Base-by-base conservation (phyloP, 352 stramenopile species). In the Blastocystis sp. region DNA sequence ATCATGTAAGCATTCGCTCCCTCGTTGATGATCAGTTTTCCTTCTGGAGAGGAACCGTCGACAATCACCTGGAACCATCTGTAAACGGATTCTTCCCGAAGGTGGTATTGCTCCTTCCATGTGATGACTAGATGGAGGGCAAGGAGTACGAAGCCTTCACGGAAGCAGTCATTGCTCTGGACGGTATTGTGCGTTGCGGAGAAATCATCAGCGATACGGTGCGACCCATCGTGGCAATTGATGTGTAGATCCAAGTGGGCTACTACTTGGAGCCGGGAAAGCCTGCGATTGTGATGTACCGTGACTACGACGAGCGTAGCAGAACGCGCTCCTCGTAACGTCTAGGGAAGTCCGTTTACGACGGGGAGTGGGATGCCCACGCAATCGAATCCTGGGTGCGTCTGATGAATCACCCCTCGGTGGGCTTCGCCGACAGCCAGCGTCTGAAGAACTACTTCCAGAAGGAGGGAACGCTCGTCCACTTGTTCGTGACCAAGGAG, bases 81-180 rank as follows among this genome's bases (percentile, higher is more conserved):
- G 29, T 89, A 6, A 89, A 77, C 60, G 79, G 79, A 6, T 89
- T 89, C 35, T 89, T 89, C 79, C 79, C 79, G 4, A 77, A 60
- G 2, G 67, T 85, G 31, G n/a, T 26, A 0, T 19, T 9, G 29
- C 13, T 29, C 3, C n/a, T 3, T 21, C 26, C 1, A 19, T 9
- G 9, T 69, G 3, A 69, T 29, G 24, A 10, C 26, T 67, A 85
- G 74, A 85, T 39, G 41, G 67, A 89, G 10, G 41, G 21, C 13
- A 13, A 33, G 12, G 79, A 89, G 31, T 89, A 89, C 39, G 0
- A 39, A 4, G 79, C 31, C 24, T 89, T 78, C 39, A 89, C 67
- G 3, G 31, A 89, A 45, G 63, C 63, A 13, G 79, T 55, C 19
- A 80, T 80, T 21, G 59, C 39, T 6, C 55, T 89, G 37, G 79